Evolutionary conservation across 148 eudicot genomes (phyloP).

Genomic region (Vaccinium corymbosum): DNA sequence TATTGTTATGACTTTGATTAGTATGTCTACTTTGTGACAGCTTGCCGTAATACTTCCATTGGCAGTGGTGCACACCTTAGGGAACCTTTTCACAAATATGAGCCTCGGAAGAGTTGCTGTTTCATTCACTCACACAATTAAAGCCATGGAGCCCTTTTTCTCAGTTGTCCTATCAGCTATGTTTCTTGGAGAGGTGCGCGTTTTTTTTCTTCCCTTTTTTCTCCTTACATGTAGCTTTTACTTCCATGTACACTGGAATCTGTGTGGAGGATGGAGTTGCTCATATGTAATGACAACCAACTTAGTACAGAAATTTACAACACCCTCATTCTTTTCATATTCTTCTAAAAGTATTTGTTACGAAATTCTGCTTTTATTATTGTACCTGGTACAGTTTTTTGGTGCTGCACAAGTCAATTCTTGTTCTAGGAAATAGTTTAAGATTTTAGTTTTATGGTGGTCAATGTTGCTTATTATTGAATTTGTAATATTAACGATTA

Average conservation of each 20-base stretch:
- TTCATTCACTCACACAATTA: conserved; percentile 89
- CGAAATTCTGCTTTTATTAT: background rate
- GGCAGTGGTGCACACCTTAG: conserved; percentile 75
- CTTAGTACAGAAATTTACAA: background rate
- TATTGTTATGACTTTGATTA: background rate
- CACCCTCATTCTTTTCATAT: background rate
- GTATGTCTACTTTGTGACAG: conserved; percentile 35
- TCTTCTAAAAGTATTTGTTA: background rate
- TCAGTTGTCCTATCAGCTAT: conserved; percentile 75
- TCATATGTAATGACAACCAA: background rate
- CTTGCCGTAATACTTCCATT: conserved; percentile 73
- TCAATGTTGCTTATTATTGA: no score
- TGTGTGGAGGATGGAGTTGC: background rate
- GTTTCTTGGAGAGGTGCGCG: conserved; percentile 75
- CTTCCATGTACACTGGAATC: background rate
- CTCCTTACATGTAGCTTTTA: background rate
- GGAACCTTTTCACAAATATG: conserved; percentile 92
- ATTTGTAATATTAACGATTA: background rate
- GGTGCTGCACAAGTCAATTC: background rate
- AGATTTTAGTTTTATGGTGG: no score
- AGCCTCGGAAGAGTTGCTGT: conserved; percentile 94
- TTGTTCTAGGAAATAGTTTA: background rate
- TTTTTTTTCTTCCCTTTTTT: background rate
- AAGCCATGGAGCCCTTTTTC: conserved; percentile 98
- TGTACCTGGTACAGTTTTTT: background rate